phyloP scores from a whole-genome alignment of 129 eudicot genomes.

The Pseudognaphalium luteoalbum region DNA sequence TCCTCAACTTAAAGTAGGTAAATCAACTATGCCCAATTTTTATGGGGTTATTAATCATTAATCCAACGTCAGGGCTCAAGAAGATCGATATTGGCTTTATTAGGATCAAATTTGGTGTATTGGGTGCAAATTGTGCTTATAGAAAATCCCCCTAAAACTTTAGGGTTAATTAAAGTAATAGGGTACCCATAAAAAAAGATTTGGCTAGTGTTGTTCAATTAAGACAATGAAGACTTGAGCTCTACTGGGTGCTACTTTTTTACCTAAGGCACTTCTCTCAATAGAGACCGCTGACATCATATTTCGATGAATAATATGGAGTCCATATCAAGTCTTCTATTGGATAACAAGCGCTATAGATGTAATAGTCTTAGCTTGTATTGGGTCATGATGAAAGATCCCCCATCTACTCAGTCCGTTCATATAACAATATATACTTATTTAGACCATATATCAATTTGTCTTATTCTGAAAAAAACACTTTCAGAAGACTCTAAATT shows the following conservation, averaged over 20 bases:
- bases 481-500: no score
- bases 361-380: no score
- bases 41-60: neutral
- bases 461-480: neutral
- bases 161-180: neutral
- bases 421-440: neutral
- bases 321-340: no score
- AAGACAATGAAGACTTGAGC: neutral
- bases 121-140: neutral
- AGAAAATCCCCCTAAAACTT: neutral
- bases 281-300: neutral
- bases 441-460: neutral
- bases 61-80: neutral
- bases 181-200: neutral
- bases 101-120: neutral
- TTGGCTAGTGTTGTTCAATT: neutral
- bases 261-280: neutral
- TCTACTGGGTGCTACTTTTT: neutral
- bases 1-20: conserved; percentile 12
- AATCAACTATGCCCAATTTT: neutral
- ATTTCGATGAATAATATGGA: neutral
- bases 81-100: neutral
- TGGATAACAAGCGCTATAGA: neutral
- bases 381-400: no score
- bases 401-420: neutral